Evolutionary conservation across 805 yeast genomes (phyloP).

Genomic region (Lipomyces spencermartinsiae): DNA sequence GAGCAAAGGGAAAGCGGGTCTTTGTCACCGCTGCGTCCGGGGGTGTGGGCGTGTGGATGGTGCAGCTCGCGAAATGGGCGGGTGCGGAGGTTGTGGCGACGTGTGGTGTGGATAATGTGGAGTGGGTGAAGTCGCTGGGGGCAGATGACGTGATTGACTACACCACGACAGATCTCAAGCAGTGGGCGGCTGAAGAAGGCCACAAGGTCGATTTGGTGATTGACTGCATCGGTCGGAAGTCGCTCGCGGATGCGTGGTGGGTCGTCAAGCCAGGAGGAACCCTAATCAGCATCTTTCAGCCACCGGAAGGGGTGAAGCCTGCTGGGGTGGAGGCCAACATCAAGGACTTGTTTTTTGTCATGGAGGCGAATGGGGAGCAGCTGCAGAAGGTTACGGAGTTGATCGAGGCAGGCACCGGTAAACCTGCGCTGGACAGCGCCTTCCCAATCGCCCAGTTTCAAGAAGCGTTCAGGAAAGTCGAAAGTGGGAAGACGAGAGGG

Average conservation of each 20-base stretch:
- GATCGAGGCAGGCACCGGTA: conserved; percentile 4
- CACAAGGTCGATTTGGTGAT: conserved; percentile 11
- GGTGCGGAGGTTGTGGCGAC: conserved; percentile 10
- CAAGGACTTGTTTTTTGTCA: conserved; percentile 3
- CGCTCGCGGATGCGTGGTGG: conserved; percentile 13
- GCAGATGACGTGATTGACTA: conserved; percentile 18
- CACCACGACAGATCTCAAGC: conserved; percentile 1
- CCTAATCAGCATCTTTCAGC: conserved; percentile 10
- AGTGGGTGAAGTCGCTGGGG: conserved; percentile 9
- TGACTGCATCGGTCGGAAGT: conserved; percentile 8
- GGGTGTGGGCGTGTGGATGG: conserved; percentile 12
- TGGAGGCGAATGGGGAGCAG: conserved; percentile 8
- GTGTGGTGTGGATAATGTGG: conserved; percentile 12
- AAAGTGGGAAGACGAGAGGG: conserved; percentile 8
- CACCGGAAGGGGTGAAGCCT: conserved; percentile 1
- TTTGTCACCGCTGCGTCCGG: conserved; percentile 15
- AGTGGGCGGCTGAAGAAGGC: conserved; percentile 1
- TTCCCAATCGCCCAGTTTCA: conserved; percentile 9
- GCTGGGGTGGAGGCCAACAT: conserved; percentile 5
- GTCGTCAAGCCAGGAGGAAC: conserved; percentile 2
- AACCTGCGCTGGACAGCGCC: conserved; percentile 1
- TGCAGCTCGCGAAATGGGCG: conserved; percentile 7
- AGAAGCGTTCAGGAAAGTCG: conserved; percentile 10
- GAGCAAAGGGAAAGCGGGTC: conserved; percentile 12
- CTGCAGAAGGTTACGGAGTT: conserved; percentile 11